These are phyloP conservation scores for Papiliotrema flavescens DNA, from an alignment of 1,284 basidiomycete species.

Conservation along the genomic window DNA sequence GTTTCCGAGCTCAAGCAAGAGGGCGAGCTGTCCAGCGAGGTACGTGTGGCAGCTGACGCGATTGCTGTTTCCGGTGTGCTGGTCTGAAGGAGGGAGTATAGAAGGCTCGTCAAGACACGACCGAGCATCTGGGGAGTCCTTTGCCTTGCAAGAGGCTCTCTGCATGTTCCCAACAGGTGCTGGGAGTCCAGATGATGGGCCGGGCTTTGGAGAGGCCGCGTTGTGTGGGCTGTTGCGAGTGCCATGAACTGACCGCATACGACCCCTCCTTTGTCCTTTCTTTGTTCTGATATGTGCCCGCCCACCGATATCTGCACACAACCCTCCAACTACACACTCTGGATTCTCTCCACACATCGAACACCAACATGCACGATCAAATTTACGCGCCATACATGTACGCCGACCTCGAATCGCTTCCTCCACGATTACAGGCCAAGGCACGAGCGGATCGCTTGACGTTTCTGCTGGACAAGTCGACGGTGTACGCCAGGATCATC, in stretches of 20 bases:
- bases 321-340: constrained; percentile 1
- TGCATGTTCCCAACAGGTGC: background rate
- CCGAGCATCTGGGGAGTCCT: background rate
- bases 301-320: background rate
- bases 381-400: constrained; percentile 1
- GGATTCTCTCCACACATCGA: background rate
- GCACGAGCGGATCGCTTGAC: constrained; percentile 32
- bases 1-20: constrained; percentile 4
- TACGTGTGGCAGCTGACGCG: background rate
- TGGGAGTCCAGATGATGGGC: background rate
- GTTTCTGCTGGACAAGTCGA: constrained; percentile 47
- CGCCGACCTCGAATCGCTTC: background rate
- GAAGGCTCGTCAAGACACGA: no score
- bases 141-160: background rate
- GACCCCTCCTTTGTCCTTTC: constrained; percentile 18
- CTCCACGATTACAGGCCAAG: constrained; percentile 23
- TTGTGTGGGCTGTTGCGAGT: background rate
- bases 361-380: background rate
- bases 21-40: constrained; percentile 2
- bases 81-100: constrained; percentile 2
- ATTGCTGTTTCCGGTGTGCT: background rate
- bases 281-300: background rate
- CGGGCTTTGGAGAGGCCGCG: background rate
- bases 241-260: background rate
- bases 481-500: constrained; percentile 49